phyloP scores from a whole-genome alignment of 306 rosid genomes.

The Morella rubra region DNA sequence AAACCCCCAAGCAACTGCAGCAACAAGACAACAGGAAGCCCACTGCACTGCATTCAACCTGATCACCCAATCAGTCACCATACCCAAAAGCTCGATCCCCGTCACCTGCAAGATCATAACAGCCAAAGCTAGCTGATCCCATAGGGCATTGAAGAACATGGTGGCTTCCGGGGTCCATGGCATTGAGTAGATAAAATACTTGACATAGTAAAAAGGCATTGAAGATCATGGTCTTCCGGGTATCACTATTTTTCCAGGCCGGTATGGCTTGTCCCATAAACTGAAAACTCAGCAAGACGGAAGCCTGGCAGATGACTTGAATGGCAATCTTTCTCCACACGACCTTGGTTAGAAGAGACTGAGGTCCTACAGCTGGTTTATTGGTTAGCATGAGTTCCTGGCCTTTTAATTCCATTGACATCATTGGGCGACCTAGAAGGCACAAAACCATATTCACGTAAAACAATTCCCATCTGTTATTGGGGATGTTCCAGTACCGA shows the following conservation, averaged over 20 bases:
- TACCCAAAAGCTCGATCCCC: constrained; percentile 40
- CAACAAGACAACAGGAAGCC: constrained; percentile 45
- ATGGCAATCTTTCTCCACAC: constrained; percentile 37
- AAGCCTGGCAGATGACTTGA: constrained; percentile 51
- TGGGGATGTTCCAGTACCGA: constrained; percentile 53
- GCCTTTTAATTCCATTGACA: constrained; percentile 47
- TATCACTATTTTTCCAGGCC: constrained; percentile 12
- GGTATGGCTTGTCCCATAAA: constrained; percentile 30
- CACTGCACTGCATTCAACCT: constrained; percentile 48
- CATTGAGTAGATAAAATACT: constrained; percentile 44
- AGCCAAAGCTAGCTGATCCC: too few species aligned
- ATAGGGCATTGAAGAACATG: too few species aligned
- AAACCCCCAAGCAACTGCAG: constrained; percentile 39
- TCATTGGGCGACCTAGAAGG: constrained; percentile 53
- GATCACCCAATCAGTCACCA: constrained; percentile 18
- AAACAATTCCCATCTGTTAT: constrained; percentile 44
- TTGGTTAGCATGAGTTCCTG: constrained; percentile 18
- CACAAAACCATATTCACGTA: constrained; percentile 52
- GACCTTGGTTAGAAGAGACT: constrained; percentile 30
- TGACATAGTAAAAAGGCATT: constrained; percentile 57
- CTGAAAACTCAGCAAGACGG: constrained; percentile 36
- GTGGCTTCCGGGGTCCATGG: too few species aligned
- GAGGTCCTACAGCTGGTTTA: constrained; percentile 24
- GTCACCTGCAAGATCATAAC: constrained; percentile 44
- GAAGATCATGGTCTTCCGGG: constrained; percentile 51